Percentiles rank a stretch among this genome's conserved stretches.
These are phyloP conservation scores for Claviceps pusilla DNA, from an alignment of 2,329 filamentous ascomycete species.

Conservation along the genomic window DNA sequence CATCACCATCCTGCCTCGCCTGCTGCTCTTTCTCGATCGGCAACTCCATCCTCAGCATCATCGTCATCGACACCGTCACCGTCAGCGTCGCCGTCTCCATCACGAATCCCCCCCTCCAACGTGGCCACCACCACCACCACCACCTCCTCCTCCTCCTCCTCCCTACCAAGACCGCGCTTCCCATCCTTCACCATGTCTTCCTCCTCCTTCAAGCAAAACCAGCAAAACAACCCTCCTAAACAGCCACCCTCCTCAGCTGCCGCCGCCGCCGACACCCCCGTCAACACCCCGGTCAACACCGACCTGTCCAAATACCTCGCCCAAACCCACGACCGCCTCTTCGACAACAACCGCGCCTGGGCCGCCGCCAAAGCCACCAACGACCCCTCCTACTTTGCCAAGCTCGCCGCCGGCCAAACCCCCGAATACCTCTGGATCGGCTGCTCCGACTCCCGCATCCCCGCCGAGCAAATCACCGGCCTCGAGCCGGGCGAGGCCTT, in stretches of 20 bases:
- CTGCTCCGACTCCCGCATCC: slow-evolving; percentile 79
- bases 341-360: slow-evolving; percentile 55
- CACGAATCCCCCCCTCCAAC: background rate
- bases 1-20: background rate
- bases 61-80: background rate
- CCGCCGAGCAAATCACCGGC: slow-evolving; percentile 76
- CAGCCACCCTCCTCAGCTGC: too few relatives aligned
- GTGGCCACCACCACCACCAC: background rate
- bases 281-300: background rate
- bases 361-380: slow-evolving; percentile 39
- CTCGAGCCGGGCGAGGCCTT: slow-evolving; percentile 83
- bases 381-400: slow-evolving; percentile 51
- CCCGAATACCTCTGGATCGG: slow-evolving; percentile 77
- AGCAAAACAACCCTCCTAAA: too few relatives aligned
- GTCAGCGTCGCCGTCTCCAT: background rate
- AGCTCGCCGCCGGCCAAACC: slow-evolving; percentile 47
- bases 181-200: slow-evolving; percentile 2
- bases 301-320: slow-evolving; percentile 32
- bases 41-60: background rate
- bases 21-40: background rate
- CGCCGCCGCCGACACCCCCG: background rate
- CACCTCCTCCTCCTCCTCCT: background rate
- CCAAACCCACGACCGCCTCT: slow-evolving; percentile 51
- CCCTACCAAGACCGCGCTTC: background rate
- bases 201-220: background rate